Conservation (phyloP, 805 yeast species). For the Spathaspora gorwiae region DNA sequence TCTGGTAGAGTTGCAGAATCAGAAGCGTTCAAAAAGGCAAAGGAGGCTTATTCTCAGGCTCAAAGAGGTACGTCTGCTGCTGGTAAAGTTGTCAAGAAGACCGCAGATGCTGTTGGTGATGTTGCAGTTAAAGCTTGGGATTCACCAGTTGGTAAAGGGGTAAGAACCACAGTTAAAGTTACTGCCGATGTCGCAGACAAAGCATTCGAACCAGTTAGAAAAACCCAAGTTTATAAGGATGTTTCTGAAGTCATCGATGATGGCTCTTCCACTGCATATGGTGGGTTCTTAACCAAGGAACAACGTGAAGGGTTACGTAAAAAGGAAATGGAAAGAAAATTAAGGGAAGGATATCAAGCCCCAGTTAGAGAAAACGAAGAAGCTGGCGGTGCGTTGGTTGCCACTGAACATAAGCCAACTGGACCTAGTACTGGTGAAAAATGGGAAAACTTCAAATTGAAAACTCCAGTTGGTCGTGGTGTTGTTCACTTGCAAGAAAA, state of each 20-base stretch:
- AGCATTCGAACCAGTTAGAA: constrained; percentile 87
- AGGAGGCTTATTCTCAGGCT: constrained; percentile 86
- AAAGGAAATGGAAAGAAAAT: constrained; percentile 46
- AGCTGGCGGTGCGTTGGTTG: constrained; percentile 78
- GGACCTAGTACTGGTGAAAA: constrained; percentile 63
- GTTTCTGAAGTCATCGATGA: constrained; percentile 86
- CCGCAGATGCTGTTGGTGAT: constrained; percentile 90
- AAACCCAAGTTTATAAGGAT: constrained; percentile 85
- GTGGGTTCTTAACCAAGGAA: constrained; percentile 86
- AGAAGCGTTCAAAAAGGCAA: constrained; percentile 88
- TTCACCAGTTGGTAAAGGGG: constrained; percentile 83
- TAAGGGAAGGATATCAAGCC: constrained; percentile 57
- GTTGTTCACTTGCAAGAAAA: constrained; percentile 57
- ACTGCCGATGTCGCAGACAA: constrained; percentile 86
- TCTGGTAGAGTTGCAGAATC: constrained; percentile 92
- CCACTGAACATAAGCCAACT: constrained; percentile 75
- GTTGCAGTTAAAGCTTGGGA: constrained; percentile 95
- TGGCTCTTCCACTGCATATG: constrained; percentile 83
- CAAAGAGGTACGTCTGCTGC: constrained; percentile 65
- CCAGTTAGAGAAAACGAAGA: constrained; percentile 73
- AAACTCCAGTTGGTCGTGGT: constrained; percentile 64
- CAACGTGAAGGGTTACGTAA: constrained; percentile 67
- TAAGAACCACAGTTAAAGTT: constrained; percentile 76
- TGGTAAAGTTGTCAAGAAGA: constrained; percentile 72
- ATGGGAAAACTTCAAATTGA: constrained; percentile 62